phyloP scores from a whole-genome alignment of 192 early-diverging fungal genomes.

The Coemansia sp. region DNA sequence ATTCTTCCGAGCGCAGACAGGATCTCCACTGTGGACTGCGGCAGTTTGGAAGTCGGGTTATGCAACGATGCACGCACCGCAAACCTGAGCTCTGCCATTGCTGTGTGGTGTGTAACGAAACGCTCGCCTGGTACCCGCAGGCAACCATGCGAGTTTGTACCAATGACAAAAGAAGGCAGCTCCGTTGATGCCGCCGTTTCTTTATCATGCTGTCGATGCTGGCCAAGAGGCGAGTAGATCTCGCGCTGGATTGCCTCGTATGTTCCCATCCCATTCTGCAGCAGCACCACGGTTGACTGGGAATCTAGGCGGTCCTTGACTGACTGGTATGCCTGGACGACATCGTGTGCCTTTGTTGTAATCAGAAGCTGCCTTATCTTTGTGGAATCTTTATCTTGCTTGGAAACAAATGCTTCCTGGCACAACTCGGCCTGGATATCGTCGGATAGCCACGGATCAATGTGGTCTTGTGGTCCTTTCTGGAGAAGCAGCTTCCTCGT shows the following conservation, averaged over 20 bases:
- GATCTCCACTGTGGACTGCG: conserved; percentile 21
- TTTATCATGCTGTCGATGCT: conserved; percentile 20
- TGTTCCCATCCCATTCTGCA: conserved; percentile 70
- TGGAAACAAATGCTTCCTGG: conserved; percentile 15
- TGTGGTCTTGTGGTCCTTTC: neutral
- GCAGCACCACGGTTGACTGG: conserved; percentile 58
- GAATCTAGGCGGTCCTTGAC: conserved; percentile 55
- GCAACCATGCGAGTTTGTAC: conserved; percentile 61
- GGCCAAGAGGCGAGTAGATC: conserved; percentile 14
- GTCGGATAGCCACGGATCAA: conserved; percentile 32
- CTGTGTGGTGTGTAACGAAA: conserved; percentile 60
- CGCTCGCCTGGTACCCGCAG: conserved; percentile 41
- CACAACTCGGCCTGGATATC: conserved; percentile 44
- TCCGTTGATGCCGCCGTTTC: neutral
- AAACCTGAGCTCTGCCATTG: conserved; percentile 55
- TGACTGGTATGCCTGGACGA: conserved; percentile 51
- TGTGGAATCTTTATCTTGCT: conserved; percentile 3
- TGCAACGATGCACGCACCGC: conserved; percentile 30
- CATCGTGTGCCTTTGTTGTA: conserved; percentile 68
- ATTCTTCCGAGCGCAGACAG: conserved; percentile 27
- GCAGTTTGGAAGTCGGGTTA: conserved; percentile 9
- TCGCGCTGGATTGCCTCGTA: conserved; percentile 54
- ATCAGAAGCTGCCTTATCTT: conserved; percentile 59
- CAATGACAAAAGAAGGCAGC: conserved; percentile 54
- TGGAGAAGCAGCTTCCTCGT: conserved; percentile 39